Evolutionary conservation across 2,329 filamentous ascomycete genomes (phyloP), one percentile per base, ranked within the genome.

Genomic region (Exophiala oligosperma): DNA sequence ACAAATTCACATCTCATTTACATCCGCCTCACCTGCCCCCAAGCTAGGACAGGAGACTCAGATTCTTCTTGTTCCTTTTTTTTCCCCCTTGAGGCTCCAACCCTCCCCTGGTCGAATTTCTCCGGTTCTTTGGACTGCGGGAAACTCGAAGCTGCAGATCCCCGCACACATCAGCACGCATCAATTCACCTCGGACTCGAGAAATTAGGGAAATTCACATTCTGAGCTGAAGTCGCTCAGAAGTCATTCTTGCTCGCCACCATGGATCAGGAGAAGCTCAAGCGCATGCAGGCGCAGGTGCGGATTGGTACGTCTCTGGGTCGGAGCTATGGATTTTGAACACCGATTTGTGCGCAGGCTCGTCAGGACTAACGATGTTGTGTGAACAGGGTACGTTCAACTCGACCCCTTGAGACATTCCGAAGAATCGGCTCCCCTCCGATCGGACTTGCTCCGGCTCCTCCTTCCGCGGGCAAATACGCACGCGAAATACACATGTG

Each of bases 221-320:
- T 46, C 38, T 48, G 11, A 47, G 55, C 49, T 17, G 53, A 55
- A 17, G 24, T 26, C 26, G 28, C 26, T 47, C 52, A 14, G 32
- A 32, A 43, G 7, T 17, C 40, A 23, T 29, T 23, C 11, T 35
- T 17, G 35, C 41, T 69, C 72, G 71, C 74, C 74, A 81, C 70
- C 69, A 86, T 87, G 84, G 84, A 87, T 82, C 78, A 81, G 72
- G 83, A 83, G 75, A 87, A 86, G 81, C 76, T 87, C 72, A 83
- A 82, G 74, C 83, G 77, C 74, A 83, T 87, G 81, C 84, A 86
- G 77, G 79, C 81, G 77, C 83, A 81, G 70, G 83, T 84, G 73
- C 82, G 84, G 75, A 90, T 87, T 79, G 88, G 88, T 90, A 85
- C 71, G 87, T 85, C 57, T 57, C 23, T 23, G 32, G 23, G 24